Conservation (phyloP, 1,284 basidiomycete species). For the Puccinia hordei region DNA sequence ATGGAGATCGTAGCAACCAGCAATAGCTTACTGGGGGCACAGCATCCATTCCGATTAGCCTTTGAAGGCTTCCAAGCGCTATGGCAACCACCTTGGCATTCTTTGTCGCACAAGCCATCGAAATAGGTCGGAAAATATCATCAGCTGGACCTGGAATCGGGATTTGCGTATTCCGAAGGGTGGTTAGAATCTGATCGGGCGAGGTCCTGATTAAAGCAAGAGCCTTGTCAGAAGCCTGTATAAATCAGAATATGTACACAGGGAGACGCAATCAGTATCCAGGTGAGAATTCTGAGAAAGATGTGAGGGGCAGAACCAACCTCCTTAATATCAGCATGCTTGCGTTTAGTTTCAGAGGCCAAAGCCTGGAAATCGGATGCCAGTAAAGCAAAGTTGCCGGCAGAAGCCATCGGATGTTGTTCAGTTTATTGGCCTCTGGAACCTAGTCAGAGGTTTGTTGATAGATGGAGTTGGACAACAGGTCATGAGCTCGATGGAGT, state of each 20-base stretch:
- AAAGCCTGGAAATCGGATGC: conserved; percentile 65
- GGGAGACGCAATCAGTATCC: conserved; percentile 55
- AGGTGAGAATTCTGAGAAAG: conserved; percentile 62
- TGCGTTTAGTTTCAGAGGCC: conserved; percentile 75
- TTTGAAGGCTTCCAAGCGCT: conserved; percentile 84
- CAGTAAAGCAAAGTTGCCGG: conserved; percentile 46
- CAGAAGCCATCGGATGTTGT: conserved; percentile 34
- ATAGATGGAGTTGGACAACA: not conserved
- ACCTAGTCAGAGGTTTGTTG: not conserved
- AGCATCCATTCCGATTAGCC: conserved; percentile 81
- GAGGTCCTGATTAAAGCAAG: conserved; percentile 53
- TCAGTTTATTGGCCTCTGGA: not conserved
- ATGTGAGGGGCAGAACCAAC: conserved; percentile 59
- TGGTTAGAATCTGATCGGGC: conserved; percentile 53
- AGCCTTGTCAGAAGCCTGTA: conserved; percentile 57
- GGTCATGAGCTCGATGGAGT: not conserved
- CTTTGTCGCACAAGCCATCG: conserved; percentile 90
- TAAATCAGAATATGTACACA: not conserved
- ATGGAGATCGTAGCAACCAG: not conserved
- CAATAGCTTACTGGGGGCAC: conserved; percentile 65
- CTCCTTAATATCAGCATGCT: conserved; percentile 80
- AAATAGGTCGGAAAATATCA: conserved; percentile 81
- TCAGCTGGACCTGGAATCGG: conserved; percentile 62
- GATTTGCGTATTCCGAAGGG: conserved; percentile 52
- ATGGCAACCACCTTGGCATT: conserved; percentile 92